Percentiles rank a stretch among this genome's conserved stretches.
phyloP scores from a whole-genome alignment of 1,284 basidiomycete species.

The Ustilago curta region DNA sequence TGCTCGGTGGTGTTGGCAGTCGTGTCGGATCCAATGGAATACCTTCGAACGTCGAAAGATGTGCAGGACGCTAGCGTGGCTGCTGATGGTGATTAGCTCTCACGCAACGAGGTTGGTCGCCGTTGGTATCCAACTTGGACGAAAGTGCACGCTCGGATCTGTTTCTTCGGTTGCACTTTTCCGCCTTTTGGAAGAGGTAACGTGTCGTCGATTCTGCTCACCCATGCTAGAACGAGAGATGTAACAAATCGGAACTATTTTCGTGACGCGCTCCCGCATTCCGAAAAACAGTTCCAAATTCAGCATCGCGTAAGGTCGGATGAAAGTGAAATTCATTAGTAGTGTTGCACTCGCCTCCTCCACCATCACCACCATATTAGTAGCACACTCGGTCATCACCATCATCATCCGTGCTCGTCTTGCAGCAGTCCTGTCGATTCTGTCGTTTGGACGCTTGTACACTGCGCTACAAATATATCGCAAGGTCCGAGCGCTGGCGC shows the following conservation, averaged over 20 bases:
- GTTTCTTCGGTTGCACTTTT: constrained; percentile 10
- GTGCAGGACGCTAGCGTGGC: neutral
- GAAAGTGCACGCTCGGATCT: constrained; percentile 21
- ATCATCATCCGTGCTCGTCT: neutral
- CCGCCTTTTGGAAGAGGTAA: constrained; percentile 1
- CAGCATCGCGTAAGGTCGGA: neutral
- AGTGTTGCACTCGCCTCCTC: constrained; percentile 1
- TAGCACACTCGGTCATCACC: neutral
- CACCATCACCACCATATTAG: neutral
- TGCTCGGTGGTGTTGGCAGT: too few relatives aligned
- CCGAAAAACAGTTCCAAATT: constrained; percentile 1
- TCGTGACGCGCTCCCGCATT: neutral
- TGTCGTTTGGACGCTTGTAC: neutral
- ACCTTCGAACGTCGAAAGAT: neutral
- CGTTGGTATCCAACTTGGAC: neutral
- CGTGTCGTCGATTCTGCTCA: neutral
- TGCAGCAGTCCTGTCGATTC: neutral
- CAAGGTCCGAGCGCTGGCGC: constrained; percentile 35
- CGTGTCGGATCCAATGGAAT: too few relatives aligned
- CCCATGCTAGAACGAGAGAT: neutral
- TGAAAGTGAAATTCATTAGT: too few relatives aligned
- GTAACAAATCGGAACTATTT: neutral
- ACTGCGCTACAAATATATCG: neutral
- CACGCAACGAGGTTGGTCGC: neutral
- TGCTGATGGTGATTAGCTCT: neutral